A percentile compares a stretch with the other conserved stretches of the same genome.
These are phyloP conservation scores for Thinopyrum elongatum DNA, from an alignment of 176 grass and related monocot genomes.

Conservation along the genomic window DNA sequence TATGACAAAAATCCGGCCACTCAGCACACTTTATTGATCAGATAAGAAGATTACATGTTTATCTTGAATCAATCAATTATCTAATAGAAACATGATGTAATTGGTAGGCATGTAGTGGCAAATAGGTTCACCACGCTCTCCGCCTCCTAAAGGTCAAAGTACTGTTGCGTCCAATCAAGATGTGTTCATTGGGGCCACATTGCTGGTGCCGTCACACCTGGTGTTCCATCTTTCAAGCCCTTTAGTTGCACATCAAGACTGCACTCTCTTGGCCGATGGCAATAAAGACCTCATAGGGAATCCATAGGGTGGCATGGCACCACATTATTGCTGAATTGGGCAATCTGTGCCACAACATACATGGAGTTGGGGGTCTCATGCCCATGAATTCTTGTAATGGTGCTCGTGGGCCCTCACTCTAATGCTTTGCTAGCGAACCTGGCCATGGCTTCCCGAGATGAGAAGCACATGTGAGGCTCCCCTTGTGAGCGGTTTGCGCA, in stretches of 20 bases:
- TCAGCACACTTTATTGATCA: too few species aligned
- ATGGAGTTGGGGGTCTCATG: background rate
- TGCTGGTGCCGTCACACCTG: background rate
- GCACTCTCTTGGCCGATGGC: background rate
- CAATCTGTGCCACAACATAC: background rate
- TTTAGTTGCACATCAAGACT: background rate
- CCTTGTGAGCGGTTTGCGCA: background rate
- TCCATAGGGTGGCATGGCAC: background rate
- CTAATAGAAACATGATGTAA: conserved; percentile 12
- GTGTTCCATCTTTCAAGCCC: background rate
- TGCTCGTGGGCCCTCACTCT: background rate
- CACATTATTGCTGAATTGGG: background rate
- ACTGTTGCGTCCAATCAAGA: background rate
- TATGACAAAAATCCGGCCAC: too few species aligned
- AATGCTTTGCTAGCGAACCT: background rate
- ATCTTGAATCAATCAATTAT: too few species aligned
- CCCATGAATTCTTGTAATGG: background rate
- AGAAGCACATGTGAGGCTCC: background rate
- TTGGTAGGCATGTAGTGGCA: conserved; percentile 7
- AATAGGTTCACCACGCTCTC: background rate
- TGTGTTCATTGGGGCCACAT: conserved; percentile 15
- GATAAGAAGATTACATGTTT: too few species aligned
- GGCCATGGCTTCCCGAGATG: background rate
- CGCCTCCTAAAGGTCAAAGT: conserved; percentile 1
- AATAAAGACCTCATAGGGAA: background rate